Conservation (phyloP, 129 eudicot genomes). For the Deinandra increscens region DNA sequence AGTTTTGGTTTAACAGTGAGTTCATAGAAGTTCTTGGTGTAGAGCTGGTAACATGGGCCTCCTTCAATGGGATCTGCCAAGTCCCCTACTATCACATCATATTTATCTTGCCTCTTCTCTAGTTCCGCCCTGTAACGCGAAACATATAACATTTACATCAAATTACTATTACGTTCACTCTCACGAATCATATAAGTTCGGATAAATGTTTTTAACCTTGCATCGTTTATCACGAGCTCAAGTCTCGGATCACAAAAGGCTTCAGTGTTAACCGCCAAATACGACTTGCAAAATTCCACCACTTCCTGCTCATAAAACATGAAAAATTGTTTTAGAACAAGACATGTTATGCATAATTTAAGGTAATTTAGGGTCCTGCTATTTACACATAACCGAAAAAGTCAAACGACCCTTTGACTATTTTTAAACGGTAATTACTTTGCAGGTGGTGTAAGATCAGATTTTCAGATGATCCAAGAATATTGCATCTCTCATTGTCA, state of each 20-base stretch:
- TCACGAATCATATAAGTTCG: not conserved
- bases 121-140: conserved; percentile 60
- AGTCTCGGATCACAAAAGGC: conserved; percentile 84
- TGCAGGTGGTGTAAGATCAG: no score
- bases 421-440: no score
- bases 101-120: conserved; percentile 69
- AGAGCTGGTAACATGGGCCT: conserved; percentile 94
- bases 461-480: no score
- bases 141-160: not conserved
- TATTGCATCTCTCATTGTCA: no score
- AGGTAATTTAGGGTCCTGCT: no score
- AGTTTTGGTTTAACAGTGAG: conserved; percentile 86
- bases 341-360: no score
- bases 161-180: not conserved
- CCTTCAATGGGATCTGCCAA: conserved; percentile 98
- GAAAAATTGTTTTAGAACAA: not conserved
- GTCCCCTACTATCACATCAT: conserved; percentile 87
- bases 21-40: conserved; percentile 83
- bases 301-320: conserved; percentile 31
- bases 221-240: conserved; percentile 83
- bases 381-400: no score
- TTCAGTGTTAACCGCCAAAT: conserved; percentile 65
- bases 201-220: conserved; percentile 21
- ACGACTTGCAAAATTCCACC: conserved; percentile 78
- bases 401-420: no score